These are phyloP conservation scores for Termitomyces sp. DNA, from an alignment of 768 basidiomycete genomes.

Conservation along the genomic window DNA sequence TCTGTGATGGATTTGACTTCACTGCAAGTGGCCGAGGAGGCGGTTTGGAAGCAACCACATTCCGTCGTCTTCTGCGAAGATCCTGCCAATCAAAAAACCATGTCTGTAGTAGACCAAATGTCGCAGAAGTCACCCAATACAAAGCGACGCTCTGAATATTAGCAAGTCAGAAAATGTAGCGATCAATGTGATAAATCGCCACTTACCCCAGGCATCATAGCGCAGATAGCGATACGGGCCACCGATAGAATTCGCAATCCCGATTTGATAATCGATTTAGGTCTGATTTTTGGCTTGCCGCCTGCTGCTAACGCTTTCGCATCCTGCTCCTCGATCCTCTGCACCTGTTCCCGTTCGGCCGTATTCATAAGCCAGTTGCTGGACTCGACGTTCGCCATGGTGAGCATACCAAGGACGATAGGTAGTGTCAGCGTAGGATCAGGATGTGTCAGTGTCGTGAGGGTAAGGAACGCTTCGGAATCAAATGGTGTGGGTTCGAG, in stretches of 20 bases:
- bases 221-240: conserved; percentile 59
- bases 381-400: conserved; percentile 76
- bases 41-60: conserved; percentile 1
- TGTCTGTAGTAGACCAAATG: conserved; percentile 68
- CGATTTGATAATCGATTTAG: conserved; percentile 45
- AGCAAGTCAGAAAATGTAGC: not conserved
- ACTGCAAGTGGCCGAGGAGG: not conserved
- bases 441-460: conserved; percentile 63
- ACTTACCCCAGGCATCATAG: conserved; percentile 68
- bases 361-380: conserved; percentile 67
- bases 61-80: conserved; percentile 27
- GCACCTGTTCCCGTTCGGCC: conserved; percentile 45
- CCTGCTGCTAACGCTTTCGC: conserved; percentile 40
- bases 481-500: conserved; percentile 62
- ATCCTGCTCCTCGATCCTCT: conserved; percentile 39
- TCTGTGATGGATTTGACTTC: not conserved
- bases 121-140: conserved; percentile 76
- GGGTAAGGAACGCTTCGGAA: conserved; percentile 70
- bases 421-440: conserved; percentile 70
- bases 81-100: conserved; percentile 70
- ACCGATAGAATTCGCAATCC: conserved; percentile 53
- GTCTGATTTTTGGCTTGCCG: conserved; percentile 37
- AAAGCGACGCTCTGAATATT: conserved; percentile 54
- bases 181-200: not conserved
- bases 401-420: conserved; percentile 64